phyloP scores from a whole-genome alignment of 2,329 filamentous ascomycete genomes.

The Penicillium hordei region DNA sequence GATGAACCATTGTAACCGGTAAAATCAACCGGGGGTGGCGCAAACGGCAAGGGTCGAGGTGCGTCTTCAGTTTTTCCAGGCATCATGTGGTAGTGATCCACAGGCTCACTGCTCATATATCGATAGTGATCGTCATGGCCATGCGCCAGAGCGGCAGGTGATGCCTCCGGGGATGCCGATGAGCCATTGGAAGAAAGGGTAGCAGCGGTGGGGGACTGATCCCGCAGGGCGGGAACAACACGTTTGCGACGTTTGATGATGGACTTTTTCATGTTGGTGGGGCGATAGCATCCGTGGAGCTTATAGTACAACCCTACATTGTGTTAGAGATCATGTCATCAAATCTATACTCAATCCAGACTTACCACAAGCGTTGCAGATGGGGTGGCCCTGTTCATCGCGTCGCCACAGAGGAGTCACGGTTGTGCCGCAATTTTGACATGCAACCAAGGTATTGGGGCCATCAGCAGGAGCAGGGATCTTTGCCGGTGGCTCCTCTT shows the following conservation, averaged over 20 bases:
- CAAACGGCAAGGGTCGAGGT: conserved; percentile 35
- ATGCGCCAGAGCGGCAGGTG: conserved; percentile 34
- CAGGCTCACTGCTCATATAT: conserved; percentile 36
- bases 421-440: conserved; percentile 94
- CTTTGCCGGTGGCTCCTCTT: conserved; percentile 28
- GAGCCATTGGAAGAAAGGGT: conserved; percentile 44
- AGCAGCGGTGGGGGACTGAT: conserved; percentile 44
- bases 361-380: conserved; percentile 97
- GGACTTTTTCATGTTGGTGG: conserved; percentile 98
- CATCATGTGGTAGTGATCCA: conserved; percentile 47
- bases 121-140: conserved; percentile 34
- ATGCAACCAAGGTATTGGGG: conserved; percentile 71
- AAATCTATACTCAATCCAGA: conserved; percentile 23
- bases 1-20: conserved; percentile 45
- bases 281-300: conserved; percentile 87
- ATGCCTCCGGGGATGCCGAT: conserved; percentile 45
- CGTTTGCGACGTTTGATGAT: conserved; percentile 95
- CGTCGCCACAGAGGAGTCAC: conserved; percentile 94
- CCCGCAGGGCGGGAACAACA: conserved; percentile 74
- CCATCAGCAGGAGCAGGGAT: conserved; percentile 25
- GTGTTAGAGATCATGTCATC: conserved; percentile 6
- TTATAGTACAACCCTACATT: conserved; percentile 85
- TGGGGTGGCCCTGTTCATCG: conserved; percentile 91
- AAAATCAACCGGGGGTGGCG: conserved; percentile 52
- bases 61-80: conserved; percentile 39